Percentiles rank a stretch among this genome's conserved stretches.
These are phyloP conservation scores for Paratinospora sagittata DNA, from an alignment of 164 flowering plant species.

Conservation along the genomic window DNA sequence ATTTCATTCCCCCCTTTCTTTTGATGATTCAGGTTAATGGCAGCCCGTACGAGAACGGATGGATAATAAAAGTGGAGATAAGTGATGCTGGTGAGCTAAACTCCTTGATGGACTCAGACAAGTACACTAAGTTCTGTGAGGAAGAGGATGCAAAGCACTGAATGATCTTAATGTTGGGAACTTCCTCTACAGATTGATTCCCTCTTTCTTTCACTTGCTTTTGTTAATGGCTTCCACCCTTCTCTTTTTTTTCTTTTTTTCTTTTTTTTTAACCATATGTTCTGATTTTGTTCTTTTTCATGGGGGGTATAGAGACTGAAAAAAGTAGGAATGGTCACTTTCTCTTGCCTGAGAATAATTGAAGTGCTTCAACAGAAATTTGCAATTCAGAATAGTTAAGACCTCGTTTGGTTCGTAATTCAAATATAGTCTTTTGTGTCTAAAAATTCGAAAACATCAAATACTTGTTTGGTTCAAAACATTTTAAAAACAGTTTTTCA, in stretches of 20 bases:
- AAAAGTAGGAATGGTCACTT: not conserved
- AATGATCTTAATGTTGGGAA: constrained; percentile 4
- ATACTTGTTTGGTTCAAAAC: no score
- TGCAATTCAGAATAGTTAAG: not conserved
- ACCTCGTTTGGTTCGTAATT: no score
- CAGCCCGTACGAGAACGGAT: constrained; percentile 81
- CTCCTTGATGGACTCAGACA: constrained; percentile 62
- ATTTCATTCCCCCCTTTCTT: not conserved
- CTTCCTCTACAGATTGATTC: not conserved
- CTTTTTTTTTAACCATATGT: not conserved
- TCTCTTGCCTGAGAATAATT: not conserved
- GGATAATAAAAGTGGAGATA: constrained; percentile 91
- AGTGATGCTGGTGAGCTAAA: constrained; percentile 44
- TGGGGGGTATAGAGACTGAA: not conserved
- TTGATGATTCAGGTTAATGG: constrained; percentile 53
- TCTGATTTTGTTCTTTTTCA: not conserved
- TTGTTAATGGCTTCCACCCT: not conserved
- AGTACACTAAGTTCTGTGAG: constrained; percentile 88
- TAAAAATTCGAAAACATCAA: no score
- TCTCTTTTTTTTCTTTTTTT: no score
- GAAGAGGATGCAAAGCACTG: constrained; percentile 74
- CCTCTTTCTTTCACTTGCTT: not conserved
- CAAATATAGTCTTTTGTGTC: no score
- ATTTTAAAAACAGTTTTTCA: no score
- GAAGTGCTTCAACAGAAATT: not conserved